These are phyloP conservation scores for Pichia eremophila DNA, from an alignment of 805 yeast species.

Conservation along the genomic window DNA sequence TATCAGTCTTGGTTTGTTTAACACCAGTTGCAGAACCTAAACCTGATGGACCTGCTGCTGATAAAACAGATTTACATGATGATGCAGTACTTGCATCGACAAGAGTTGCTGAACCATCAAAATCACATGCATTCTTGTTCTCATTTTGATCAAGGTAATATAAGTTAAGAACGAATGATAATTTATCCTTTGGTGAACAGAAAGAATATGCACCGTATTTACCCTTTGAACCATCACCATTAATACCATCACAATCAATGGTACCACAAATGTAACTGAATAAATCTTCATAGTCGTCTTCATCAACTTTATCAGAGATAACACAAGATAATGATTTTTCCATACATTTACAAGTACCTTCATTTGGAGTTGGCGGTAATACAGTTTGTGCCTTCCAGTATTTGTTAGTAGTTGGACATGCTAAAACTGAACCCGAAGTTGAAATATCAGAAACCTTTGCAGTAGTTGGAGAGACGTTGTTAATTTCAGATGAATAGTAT, in stretches of 20 bases:
- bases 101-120: constrained; percentile 58
- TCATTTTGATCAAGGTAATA: constrained; percentile 45
- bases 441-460: constrained; percentile 32
- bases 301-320: constrained; percentile 42
- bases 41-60: constrained; percentile 65
- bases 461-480: constrained; percentile 43
- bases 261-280: constrained; percentile 50
- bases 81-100: constrained; percentile 38
- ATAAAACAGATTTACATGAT: constrained; percentile 46
- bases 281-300: constrained; percentile 49
- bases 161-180: constrained; percentile 54
- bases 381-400: constrained; percentile 60
- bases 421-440: constrained; percentile 31
- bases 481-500: constrained; percentile 53
- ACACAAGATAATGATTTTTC: constrained; percentile 49
- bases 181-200: constrained; percentile 58
- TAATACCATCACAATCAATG: constrained; percentile 49
- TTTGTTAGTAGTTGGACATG: constrained; percentile 51
- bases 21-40: constrained; percentile 39
- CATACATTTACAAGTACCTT: constrained; percentile 57
- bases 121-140: constrained; percentile 49
- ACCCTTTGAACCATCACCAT: constrained; percentile 55
- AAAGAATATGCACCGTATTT: constrained; percentile 63
- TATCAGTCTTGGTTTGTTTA: constrained; percentile 12
- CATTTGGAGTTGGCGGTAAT: constrained; percentile 74